phyloP scores from a whole-genome alignment of 2,329 filamentous ascomycete genomes.

The Xylariaceae sp. region DNA sequence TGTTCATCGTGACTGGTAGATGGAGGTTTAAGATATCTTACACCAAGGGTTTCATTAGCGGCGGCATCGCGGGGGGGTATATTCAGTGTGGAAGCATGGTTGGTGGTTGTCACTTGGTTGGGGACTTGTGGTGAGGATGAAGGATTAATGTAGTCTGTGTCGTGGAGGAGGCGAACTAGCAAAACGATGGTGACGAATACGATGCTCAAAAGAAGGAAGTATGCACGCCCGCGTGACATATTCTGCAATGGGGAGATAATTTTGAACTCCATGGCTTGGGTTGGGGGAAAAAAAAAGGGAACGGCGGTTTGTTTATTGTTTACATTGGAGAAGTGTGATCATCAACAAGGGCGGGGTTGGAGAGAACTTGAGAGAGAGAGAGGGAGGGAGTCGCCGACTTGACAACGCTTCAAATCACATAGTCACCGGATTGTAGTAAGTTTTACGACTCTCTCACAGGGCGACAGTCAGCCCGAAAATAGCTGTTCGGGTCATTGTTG shows the following conservation, averaged over 20 bases:
- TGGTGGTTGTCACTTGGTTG: background rate
- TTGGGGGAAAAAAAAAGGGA: background rate
- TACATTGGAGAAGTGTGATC: background rate
- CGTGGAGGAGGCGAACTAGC: background rate
- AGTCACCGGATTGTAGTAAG: background rate
- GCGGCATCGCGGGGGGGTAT: background rate
- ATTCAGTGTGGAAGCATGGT: background rate
- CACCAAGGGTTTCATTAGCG: slow-evolving; percentile 1
- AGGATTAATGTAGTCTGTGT: background rate
- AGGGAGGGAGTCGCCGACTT: background rate
- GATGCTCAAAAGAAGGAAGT: background rate
- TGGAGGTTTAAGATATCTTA: background rate
- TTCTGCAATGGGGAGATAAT: background rate
- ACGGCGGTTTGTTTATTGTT: background rate
- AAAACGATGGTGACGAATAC: background rate
- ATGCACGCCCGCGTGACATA: background rate
- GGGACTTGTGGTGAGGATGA: too few relatives aligned
- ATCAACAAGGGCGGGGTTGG: background rate
- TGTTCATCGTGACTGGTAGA: background rate
- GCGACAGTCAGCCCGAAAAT: background rate
- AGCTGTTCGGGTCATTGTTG: background rate
- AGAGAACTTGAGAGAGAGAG: background rate
- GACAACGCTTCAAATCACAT: background rate
- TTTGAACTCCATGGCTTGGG: background rate
- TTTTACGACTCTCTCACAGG: background rate